Evolutionary conservation across 2,329 filamentous ascomycete species (phyloP).

Genomic region (Paramyrothecium roridum): DNA sequence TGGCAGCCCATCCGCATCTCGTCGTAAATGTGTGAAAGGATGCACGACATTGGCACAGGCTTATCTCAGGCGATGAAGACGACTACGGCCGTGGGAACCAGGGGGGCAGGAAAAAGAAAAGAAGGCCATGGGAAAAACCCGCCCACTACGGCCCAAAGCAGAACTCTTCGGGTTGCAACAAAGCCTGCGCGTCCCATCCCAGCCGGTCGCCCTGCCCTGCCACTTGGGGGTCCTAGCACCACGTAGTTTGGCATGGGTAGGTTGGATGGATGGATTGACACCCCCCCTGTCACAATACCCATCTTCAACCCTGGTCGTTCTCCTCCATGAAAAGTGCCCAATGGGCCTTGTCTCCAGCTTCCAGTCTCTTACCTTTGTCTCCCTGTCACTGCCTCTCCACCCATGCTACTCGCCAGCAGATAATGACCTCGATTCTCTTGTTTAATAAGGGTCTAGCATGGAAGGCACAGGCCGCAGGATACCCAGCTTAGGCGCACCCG

Average conservation of each 20-base stretch:
- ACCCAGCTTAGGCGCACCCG: neutral
- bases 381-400: neutral
- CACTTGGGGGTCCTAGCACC: neutral
- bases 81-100: neutral
- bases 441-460: neutral
- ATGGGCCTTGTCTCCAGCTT: neutral
- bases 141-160: neutral
- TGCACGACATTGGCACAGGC: neutral
- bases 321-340: neutral
- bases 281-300: neutral
- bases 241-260: conserved; percentile 1
- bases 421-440: neutral
- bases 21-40: neutral
- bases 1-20: neutral
- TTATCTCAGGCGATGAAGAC: neutral
- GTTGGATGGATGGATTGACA: neutral
- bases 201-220: neutral
- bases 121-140: neutral
- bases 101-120: neutral
- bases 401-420: neutral
- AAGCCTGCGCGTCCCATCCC: neutral
- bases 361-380: neutral
- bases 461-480: neutral
- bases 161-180: neutral
- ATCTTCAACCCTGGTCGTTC: neutral